A percentile compares a stretch with the other conserved stretches of the same genome.
Conservation (phyloP, 768 basidiomycete species). For the Hericium coralloides region DNA sequence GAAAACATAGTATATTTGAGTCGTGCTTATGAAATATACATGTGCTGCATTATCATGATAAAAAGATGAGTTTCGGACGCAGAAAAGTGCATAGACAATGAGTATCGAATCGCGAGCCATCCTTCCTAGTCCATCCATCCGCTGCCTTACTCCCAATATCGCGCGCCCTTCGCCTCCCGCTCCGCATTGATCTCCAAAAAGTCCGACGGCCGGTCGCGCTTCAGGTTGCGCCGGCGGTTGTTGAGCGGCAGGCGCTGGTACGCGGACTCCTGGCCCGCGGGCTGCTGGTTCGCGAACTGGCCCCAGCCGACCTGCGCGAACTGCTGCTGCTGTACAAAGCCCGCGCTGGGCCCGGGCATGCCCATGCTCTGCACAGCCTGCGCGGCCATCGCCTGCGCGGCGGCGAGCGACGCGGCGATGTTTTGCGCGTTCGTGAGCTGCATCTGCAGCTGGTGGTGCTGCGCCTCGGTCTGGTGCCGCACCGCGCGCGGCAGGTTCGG, state of each 20-base stretch:
- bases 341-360: background rate
- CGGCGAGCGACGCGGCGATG: constrained; percentile 50
- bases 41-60: background rate
- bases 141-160: constrained; percentile 63
- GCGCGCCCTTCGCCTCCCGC: constrained; percentile 48
- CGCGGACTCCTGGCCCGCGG: constrained; percentile 67
- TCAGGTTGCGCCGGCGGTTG: constrained; percentile 66
- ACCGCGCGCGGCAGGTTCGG: constrained; percentile 61
- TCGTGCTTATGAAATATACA: too few species aligned
- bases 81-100: background rate
- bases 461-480: constrained; percentile 74
- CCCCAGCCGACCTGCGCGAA: constrained; percentile 21
- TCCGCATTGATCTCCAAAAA: constrained; percentile 59
- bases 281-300: constrained; percentile 51
- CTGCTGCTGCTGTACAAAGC: constrained; percentile 1
- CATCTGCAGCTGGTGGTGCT: constrained; percentile 72
- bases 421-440: constrained; percentile 75
- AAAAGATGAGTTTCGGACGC: background rate
- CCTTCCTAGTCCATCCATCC: background rate
- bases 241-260: constrained; percentile 81
- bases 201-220: constrained; percentile 78
- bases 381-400: constrained; percentile 15
- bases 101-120: background rate
- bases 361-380: background rate
- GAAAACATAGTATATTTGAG: too few species aligned